Percentiles rank a stretch among this genome's conserved stretches.
Evolutionary conservation across 495 filamentous ascomycete species (phyloP).

Genomic region (Penicillium maclennaniae): DNA sequence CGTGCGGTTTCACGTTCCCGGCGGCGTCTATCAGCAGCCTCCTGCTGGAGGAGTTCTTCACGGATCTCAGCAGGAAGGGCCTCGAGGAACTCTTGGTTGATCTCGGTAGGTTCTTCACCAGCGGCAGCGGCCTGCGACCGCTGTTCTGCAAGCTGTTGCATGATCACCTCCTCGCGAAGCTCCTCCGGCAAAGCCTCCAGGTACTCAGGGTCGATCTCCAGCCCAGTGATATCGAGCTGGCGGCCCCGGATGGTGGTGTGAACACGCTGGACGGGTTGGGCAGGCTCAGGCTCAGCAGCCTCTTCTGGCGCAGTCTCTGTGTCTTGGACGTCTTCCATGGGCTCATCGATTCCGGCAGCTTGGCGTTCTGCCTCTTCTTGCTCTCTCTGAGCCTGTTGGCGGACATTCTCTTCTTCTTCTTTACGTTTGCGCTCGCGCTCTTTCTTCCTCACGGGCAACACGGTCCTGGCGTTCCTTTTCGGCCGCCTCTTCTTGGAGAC

Average conservation of each 20-base stretch:
- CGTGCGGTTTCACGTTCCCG: constrained; percentile 76
- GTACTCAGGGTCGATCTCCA: constrained; percentile 93
- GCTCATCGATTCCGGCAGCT: constrained; percentile 45
- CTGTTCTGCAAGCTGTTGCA: constrained; percentile 76
- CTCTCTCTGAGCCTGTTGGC: constrained; percentile 41
- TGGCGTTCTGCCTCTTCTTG: constrained; percentile 46
- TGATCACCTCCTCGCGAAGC: constrained; percentile 90
- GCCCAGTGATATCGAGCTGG: constrained; percentile 82
- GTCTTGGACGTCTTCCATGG: constrained; percentile 85
- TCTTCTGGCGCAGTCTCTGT: constrained; percentile 39
- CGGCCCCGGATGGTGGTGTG: constrained; percentile 78
- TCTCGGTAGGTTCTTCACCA: constrained; percentile 80
- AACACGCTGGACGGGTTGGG: constrained; percentile 56
- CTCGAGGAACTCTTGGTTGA: constrained; percentile 90
- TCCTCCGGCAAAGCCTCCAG: constrained; percentile 93
- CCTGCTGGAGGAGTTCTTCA: constrained; percentile 82
- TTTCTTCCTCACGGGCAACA: constrained; percentile 55
- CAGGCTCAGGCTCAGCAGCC: constrained; percentile 37
- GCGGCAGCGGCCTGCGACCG: constrained; percentile 74
- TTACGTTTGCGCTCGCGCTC: constrained; percentile 57
- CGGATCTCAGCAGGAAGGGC: constrained; percentile 88
- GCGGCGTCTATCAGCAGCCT: constrained; percentile 82
- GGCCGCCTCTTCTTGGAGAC: constrained; percentile 42
- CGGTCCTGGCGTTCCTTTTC: constrained; percentile 50
- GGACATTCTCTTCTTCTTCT: constrained; percentile 59